phyloP scores from a whole-genome alignment of 805 yeast genomes.

The Kregervanrija fluxuum region DNA sequence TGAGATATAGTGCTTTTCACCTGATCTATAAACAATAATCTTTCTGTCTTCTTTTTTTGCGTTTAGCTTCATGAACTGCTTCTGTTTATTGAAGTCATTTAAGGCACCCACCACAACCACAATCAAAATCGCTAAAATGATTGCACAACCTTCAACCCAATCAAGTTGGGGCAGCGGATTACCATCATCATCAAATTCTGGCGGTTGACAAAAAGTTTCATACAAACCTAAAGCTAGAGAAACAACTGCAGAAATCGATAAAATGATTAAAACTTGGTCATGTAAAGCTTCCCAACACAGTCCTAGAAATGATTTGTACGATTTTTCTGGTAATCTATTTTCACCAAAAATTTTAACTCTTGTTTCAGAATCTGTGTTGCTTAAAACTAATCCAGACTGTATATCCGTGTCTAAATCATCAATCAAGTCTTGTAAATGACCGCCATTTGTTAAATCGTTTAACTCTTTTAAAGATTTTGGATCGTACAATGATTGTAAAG shows the following conservation, averaged over 20 bases:
- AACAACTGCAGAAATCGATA: constrained; percentile 79
- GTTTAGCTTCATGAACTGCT: constrained; percentile 83
- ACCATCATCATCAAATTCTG: constrained; percentile 74
- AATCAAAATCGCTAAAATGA: constrained; percentile 81
- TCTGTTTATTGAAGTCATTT: constrained; percentile 95
- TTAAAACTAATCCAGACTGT: constrained; percentile 33
- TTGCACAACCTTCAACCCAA: constrained; percentile 99
- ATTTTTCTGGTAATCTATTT: constrained; percentile 65
- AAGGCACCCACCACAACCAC: constrained; percentile 91
- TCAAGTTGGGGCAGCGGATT: constrained; percentile 74
- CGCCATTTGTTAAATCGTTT: constrained; percentile 23
- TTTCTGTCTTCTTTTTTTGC: constrained; percentile 81
- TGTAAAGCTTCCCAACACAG: constrained; percentile 80
- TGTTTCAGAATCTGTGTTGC: constrained; percentile 24
- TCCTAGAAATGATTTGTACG: constrained; percentile 58
- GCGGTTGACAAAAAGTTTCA: constrained; percentile 82
- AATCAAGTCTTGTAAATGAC: constrained; percentile 35
- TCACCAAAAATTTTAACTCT: constrained; percentile 54
- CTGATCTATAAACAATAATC: constrained; percentile 68
- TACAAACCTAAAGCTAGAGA: constrained; percentile 88
- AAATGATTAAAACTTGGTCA: constrained; percentile 81
- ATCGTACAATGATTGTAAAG: constrained; percentile 47
- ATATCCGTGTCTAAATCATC: constrained; percentile 30
- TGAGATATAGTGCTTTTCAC: constrained; percentile 58
- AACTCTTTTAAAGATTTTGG: constrained; percentile 49